Conservation (phyloP, 805 yeast genomes). For the Zygosaccharomyces lentus region DNA sequence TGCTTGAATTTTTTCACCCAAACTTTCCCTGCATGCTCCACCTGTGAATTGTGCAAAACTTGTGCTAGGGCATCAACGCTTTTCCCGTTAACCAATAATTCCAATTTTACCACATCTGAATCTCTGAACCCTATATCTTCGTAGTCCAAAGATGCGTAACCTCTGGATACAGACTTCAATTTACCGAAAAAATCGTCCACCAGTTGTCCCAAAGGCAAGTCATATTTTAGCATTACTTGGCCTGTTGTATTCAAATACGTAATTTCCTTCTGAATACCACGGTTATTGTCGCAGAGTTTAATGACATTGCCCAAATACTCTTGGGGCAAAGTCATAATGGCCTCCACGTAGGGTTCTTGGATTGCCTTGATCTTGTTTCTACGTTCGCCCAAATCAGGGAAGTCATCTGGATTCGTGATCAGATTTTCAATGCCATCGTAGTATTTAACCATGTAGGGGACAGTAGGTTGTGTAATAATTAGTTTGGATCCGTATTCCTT, state of each 20-base stretch:
- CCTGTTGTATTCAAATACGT: conserved; percentile 66
- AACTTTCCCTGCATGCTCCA: conserved; percentile 66
- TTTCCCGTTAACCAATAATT: conserved; percentile 80
- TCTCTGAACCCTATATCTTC: conserved; percentile 86
- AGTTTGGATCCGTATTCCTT: conserved; percentile 92
- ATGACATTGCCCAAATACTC: conserved; percentile 87
- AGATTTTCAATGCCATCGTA: conserved; percentile 59
- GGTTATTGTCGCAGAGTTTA: conserved; percentile 73
- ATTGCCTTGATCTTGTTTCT: conserved; percentile 40
- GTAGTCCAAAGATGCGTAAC: conserved; percentile 91
- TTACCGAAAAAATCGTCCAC: conserved; percentile 96
- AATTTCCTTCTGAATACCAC: conserved; percentile 79
- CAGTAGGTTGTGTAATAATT: conserved; percentile 93
- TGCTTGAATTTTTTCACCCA: conserved; percentile 82
- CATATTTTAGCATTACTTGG: conserved; percentile 75
- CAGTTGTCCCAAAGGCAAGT: conserved; percentile 79
- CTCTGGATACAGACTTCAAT: conserved; percentile 81
- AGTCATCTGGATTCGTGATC: conserved; percentile 88
- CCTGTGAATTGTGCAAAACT: conserved; percentile 79
- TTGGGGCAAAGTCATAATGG: conserved; percentile 83
- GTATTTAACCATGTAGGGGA: conserved; percentile 77
- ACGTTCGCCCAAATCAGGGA: conserved; percentile 56
- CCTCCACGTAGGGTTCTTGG: conserved; percentile 86
- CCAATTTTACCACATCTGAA: conserved; percentile 81
- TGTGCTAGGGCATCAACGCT: conserved; percentile 91